These are phyloP conservation scores for Dittrichia graveolens DNA, from an alignment of 129 eudicot genomes.

Conservation along the genomic window DNA sequence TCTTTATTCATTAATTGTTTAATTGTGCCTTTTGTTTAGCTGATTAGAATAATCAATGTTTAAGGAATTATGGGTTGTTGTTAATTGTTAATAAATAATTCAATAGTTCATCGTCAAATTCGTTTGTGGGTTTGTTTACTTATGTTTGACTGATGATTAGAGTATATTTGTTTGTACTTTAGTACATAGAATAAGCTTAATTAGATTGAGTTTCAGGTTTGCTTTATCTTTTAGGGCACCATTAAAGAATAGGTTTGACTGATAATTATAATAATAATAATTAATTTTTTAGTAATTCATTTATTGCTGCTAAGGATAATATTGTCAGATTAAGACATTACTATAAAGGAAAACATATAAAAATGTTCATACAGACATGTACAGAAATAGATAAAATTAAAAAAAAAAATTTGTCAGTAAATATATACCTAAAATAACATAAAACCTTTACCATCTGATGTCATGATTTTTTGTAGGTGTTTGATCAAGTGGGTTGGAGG, in stretches of 20 bases:
- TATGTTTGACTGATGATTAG: conserved; percentile 65
- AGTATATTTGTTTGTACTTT: conserved; percentile 39
- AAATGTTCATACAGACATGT: conserved; percentile 31
- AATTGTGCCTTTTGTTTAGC: background rate
- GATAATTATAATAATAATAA: conserved; percentile 23
- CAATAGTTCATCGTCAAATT: conserved; percentile 21
- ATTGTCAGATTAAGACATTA: conserved; percentile 66
- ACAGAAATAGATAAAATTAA: conserved; percentile 26
- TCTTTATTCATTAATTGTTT: conserved; percentile 6
- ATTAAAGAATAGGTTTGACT: conserved; percentile 74
- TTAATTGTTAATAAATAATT: background rate
- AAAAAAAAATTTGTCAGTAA: conserved; percentile 26
- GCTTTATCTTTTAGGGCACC: conserved; percentile 41
- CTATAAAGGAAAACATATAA: conserved; percentile 29
- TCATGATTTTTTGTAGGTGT: conserved; percentile 48
- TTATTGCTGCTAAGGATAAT: conserved; percentile 48
- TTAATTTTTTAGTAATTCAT: conserved; percentile 16
- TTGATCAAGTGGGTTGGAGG: conserved; percentile 40
- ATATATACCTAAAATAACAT: conserved; percentile 25
- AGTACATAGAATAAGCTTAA: conserved; percentile 33
- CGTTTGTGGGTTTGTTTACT: conserved; percentile 47
- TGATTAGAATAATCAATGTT: background rate
- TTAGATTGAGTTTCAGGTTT: conserved; percentile 51
- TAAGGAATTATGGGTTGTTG: conserved; percentile 21
- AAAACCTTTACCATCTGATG: conserved; percentile 35